Evolutionary conservation across 331 rosid genomes (phyloP).

Genomic region (Pyrus hybrid): DNA sequence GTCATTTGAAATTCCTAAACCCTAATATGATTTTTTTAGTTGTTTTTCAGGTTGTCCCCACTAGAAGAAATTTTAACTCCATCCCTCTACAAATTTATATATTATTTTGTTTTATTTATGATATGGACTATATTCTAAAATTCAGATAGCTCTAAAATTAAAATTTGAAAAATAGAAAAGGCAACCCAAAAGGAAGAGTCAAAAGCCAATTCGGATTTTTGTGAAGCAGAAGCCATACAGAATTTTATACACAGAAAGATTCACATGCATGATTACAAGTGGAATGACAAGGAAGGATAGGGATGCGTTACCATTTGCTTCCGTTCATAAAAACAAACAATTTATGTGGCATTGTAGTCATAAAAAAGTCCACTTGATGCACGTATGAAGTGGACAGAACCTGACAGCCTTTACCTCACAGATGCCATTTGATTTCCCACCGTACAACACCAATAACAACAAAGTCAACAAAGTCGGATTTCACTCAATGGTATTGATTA

Average conservation of each 20-base stretch:
- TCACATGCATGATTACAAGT: constrained; percentile 50
- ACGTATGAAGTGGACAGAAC: constrained; percentile 22
- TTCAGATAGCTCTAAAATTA: no score
- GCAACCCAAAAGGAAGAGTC: neutral
- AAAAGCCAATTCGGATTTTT: constrained; percentile 21
- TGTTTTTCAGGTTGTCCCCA: no score
- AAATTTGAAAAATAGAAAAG: neutral
- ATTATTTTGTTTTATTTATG: no score
- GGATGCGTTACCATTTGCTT: constrained; percentile 22
- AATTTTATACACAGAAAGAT: constrained; percentile 35
- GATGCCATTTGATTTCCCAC: constrained; percentile 21
- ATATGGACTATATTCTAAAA: no score
- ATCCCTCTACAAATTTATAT: no score
- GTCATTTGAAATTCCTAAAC: no score
- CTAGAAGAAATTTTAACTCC: no score
- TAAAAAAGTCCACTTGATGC: constrained; percentile 25
- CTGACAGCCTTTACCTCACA: constrained; percentile 10
- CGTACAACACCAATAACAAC: neutral
- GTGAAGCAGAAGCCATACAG: constrained; percentile 44
- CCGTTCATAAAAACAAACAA: neutral
- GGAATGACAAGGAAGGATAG: constrained; percentile 33
- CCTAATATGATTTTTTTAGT: rapidly evolving
- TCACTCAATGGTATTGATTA: rapidly evolving
- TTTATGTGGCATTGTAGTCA: constrained; percentile 4
- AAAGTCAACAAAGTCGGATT: rapidly evolving